These are phyloP conservation scores for Drosera spatulata DNA, from an alignment of 179 eudicot genomes.

Conservation along the genomic window DNA sequence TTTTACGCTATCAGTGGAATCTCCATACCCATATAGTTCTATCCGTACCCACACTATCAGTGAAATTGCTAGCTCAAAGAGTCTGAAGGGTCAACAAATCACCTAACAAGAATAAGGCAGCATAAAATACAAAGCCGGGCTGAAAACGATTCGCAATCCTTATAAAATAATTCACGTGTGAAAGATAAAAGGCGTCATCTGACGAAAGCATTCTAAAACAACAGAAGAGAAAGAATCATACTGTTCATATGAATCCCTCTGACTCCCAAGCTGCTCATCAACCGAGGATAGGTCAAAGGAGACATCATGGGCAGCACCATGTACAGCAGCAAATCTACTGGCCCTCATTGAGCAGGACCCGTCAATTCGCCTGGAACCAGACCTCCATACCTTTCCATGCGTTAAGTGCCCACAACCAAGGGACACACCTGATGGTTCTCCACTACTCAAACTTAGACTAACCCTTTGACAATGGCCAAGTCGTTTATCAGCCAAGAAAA, in stretches of 20 bases:
- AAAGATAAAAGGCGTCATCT: too few species aligned
- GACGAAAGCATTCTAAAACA: neutral
- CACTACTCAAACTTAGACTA: slow-evolving; percentile 18
- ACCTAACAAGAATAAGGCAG: too few species aligned
- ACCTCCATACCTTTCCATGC: slow-evolving; percentile 3
- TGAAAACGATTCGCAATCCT: too few species aligned
- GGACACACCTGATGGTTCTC: slow-evolving; percentile 1
- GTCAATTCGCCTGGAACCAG: slow-evolving; percentile 8
- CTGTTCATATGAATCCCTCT: slow-evolving; percentile 4
- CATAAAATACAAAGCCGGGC: too few species aligned
- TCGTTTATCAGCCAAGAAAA: slow-evolving; percentile 21
- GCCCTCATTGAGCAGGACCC: slow-evolving; percentile 8
- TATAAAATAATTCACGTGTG: too few species aligned
- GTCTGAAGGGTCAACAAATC: too few species aligned
- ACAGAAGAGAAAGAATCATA: neutral
- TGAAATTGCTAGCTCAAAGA: too few species aligned
- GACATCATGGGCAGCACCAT: slow-evolving; percentile 6
- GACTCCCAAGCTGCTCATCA: slow-evolving; percentile 6
- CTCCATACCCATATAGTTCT: too few species aligned
- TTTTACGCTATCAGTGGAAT: too few species aligned
- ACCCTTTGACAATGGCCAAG: slow-evolving; percentile 15
- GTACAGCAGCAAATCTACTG: neutral
- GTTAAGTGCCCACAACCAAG: neutral
- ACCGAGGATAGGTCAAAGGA: neutral
- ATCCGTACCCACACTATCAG: too few species aligned